Evolutionary conservation across 2,329 filamentous ascomycete species (phyloP).

Genomic region (Didymella pomorum): DNA sequence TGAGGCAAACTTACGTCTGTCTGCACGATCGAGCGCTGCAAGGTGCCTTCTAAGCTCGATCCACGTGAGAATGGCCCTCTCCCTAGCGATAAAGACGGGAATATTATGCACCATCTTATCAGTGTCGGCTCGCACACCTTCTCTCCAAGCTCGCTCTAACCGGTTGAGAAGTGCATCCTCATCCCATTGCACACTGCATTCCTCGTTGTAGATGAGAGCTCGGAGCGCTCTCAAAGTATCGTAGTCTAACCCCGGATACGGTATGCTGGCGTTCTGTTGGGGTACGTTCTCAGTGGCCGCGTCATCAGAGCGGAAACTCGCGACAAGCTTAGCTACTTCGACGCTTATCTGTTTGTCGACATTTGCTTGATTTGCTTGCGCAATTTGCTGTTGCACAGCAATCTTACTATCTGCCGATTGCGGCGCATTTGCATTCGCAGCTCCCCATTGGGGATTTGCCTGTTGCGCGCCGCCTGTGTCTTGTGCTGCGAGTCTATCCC

Average conservation of each 20-base stretch:
- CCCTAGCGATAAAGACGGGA: slow-evolving; percentile 42
- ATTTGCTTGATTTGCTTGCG: slow-evolving; percentile 31
- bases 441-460: slow-evolving; percentile 22
- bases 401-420: slow-evolving; percentile 27
- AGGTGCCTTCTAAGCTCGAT: slow-evolving; percentile 46
- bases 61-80: slow-evolving; percentile 47
- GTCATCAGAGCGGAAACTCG: slow-evolving; percentile 38
- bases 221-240: slow-evolving; percentile 43
- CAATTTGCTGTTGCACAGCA: slow-evolving; percentile 32
- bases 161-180: slow-evolving; percentile 43
- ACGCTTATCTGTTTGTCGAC: slow-evolving; percentile 38
- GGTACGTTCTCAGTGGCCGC: slow-evolving; percentile 30
- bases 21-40: slow-evolving; percentile 45
- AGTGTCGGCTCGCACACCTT: slow-evolving; percentile 38
- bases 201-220: slow-evolving; percentile 42
- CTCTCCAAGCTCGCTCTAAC: slow-evolving; percentile 44
- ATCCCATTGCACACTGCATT: slow-evolving; percentile 32
- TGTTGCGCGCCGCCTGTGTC: slow-evolving; percentile 29
- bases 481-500: slow-evolving; percentile 30
- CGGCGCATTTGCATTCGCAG: slow-evolving; percentile 11
- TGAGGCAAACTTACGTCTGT: slow-evolving; percentile 38
- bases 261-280: slow-evolving; percentile 29
- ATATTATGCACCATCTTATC: slow-evolving; percentile 40
- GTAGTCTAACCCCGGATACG: slow-evolving; percentile 41
- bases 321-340: slow-evolving; percentile 41